phyloP scores from a whole-genome alignment of 306 rosid species.

The Sicyos edulis region DNA sequence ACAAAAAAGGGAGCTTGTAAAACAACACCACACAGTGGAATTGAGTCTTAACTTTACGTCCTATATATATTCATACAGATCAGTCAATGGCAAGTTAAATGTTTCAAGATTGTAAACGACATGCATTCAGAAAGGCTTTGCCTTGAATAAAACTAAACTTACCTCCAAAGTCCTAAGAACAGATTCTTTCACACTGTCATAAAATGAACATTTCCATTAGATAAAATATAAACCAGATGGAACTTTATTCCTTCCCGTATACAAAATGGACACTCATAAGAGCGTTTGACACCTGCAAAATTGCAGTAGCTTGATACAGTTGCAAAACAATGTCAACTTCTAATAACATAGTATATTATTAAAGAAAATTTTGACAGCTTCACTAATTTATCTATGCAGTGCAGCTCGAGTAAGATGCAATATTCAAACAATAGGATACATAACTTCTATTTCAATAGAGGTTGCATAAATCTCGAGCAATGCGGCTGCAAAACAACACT shows the following conservation, averaged over 20 bases:
- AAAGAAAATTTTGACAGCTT: background rate
- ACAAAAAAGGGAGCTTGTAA: too few species aligned
- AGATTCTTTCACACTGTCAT: background rate
- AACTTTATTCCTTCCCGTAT: background rate
- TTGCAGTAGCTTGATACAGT: constrained; percentile 8
- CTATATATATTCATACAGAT: background rate
- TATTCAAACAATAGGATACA: background rate
- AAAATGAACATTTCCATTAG: background rate
- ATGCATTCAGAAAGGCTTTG: constrained; percentile 9
- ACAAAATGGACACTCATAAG: background rate
- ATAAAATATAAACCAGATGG: background rate
- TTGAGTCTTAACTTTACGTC: background rate
- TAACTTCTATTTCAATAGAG: background rate
- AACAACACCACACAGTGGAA: background rate
- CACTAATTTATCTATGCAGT: background rate
- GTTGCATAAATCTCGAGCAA: background rate
- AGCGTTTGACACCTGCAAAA: background rate
- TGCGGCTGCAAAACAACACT: background rate
- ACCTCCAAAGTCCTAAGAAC: constrained; percentile 8
- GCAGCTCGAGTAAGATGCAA: background rate
- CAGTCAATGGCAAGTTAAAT: background rate
- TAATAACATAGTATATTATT: background rate
- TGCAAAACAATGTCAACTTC: background rate
- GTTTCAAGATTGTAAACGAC: constrained; percentile 16
- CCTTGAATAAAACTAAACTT: background rate